Percentiles rank a stretch among this genome's conserved stretches.
These are phyloP conservation scores for Cyamopsis tetragonoloba DNA, from an alignment of 306 rosid genomes.

Conservation along the genomic window DNA sequence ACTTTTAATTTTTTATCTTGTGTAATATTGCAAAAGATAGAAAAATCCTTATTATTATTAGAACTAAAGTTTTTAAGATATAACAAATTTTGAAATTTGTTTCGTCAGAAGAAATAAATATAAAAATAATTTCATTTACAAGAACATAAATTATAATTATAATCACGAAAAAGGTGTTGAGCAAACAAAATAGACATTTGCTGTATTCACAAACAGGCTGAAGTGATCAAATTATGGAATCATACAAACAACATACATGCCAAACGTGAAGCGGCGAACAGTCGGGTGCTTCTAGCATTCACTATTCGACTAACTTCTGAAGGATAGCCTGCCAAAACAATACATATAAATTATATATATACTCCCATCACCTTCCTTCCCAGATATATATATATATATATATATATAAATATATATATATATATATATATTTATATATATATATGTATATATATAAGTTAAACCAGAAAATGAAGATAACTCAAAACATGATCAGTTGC, in stretches of 20 bases:
- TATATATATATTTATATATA: no score
- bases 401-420: no score
- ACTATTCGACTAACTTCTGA: constrained; percentile 52
- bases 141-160: constrained; percentile 2
- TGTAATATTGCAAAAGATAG: no score
- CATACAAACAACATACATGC: neutral
- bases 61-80: no score
- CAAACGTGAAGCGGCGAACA: constrained; percentile 20
- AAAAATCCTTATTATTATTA: no score
- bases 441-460: neutral
- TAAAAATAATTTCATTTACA: neutral
- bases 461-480: neutral
- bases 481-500: neutral
- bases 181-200: neutral
- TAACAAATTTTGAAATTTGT: neutral
- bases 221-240: constrained; percentile 1
- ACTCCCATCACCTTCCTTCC: neutral
- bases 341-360: constrained; percentile 25
- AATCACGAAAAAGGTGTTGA: neutral
- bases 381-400: no score
- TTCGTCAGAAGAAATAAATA: neutral
- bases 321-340: constrained; percentile 59
- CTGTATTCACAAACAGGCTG: neutral
- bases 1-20: no score
- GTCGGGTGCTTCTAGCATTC: constrained; percentile 33